phyloP scores from a whole-genome alignment of 2,329 filamentous ascomycete genomes.

The Paramyrothecium roridum region DNA sequence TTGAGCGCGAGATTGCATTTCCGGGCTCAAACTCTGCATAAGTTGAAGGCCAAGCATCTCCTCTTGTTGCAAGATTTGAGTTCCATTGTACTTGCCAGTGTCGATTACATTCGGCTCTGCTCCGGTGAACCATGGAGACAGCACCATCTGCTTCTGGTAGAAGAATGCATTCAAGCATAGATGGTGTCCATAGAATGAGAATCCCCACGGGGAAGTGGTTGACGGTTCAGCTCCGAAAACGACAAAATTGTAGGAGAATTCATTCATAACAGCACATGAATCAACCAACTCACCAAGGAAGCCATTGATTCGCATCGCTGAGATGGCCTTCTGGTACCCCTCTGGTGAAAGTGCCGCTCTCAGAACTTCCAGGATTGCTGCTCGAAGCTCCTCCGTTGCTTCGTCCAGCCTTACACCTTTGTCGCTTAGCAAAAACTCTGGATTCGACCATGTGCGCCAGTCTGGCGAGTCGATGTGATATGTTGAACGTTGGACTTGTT shows the following conservation, averaged over 20 bases:
- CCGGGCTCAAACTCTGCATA: conserved; percentile 62
- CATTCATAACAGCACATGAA: conserved; percentile 63
- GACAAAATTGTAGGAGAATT: conserved; percentile 73
- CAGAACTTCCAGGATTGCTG: conserved; percentile 53
- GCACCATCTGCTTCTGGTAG: conserved; percentile 60
- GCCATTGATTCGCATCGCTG: conserved; percentile 71
- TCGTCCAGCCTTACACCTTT: conserved; percentile 72
- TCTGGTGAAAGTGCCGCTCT: conserved; percentile 60
- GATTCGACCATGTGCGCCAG: conserved; percentile 70
- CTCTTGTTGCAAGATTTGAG: conserved; percentile 62
- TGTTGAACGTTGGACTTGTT: conserved; percentile 45
- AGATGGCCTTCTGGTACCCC: conserved; percentile 67
- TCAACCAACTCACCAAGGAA: conserved; percentile 69
- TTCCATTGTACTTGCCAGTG: conserved; percentile 57
- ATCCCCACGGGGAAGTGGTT: conserved; percentile 61
- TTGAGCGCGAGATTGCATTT: conserved; percentile 47
- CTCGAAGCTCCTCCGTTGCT: conserved; percentile 33
- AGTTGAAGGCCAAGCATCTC: conserved; percentile 62
- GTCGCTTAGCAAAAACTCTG: conserved; percentile 66
- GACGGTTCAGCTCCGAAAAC: conserved; percentile 62
- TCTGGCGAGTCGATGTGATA: conserved; percentile 68
- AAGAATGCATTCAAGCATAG: conserved; percentile 71
- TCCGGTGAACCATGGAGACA: conserved; percentile 75
- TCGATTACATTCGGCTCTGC: conserved; percentile 78
- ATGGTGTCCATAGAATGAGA: conserved; percentile 75